Percentiles rank a stretch among this genome's conserved stretches.
Evolutionary conservation across 1,284 basidiomycete genomes (phyloP).

Genomic region (Hypsizygus ulmarius): DNA sequence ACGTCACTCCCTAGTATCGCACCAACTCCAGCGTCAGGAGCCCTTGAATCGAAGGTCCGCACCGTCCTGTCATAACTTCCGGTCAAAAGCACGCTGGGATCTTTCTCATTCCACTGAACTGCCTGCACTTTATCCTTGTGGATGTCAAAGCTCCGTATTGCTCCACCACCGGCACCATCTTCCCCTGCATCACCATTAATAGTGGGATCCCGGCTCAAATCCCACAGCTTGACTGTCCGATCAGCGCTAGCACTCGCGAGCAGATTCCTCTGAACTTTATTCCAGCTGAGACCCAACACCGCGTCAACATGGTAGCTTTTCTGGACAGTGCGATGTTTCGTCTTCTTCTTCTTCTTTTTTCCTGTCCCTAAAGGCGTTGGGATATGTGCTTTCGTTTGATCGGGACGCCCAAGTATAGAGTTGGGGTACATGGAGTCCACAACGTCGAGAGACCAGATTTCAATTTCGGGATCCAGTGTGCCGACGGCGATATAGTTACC

Average conservation of each 20-base stretch:
- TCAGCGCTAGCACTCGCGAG: conserved; percentile 94
- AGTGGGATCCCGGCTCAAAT: conserved; percentile 74
- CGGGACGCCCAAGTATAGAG: conserved; percentile 86
- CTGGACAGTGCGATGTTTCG: conserved; percentile 68
- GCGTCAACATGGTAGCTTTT: conserved; percentile 89
- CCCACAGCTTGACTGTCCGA: conserved; percentile 96
- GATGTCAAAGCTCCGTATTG: conserved; percentile 83
- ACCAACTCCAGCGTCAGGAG: conserved; percentile 77
- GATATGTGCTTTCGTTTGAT: conserved; percentile 80
- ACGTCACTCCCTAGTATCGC: conserved; percentile 87
- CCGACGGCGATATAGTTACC: conserved; percentile 97
- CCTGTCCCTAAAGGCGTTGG: conserved; percentile 78
- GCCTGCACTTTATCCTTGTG: conserved; percentile 98
- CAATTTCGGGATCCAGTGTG: conserved; percentile 96
- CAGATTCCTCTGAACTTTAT: conserved; percentile 83
- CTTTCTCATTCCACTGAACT: conserved; percentile 91
- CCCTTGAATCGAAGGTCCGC: conserved; percentile 88
- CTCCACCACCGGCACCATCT: conserved; percentile 51
- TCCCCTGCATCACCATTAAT: conserved; percentile 35
- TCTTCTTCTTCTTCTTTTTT: conserved; percentile 93
- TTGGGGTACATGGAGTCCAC: conserved; percentile 95
- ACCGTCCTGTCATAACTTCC: conserved; percentile 95
- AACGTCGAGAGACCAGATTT: conserved; percentile 96
- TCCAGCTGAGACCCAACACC: conserved; percentile 92
- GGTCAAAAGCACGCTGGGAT: conserved; percentile 86